Evolutionary conservation across 2,329 filamentous ascomycete species (phyloP).

Genomic region (Aspergillus persii): DNA sequence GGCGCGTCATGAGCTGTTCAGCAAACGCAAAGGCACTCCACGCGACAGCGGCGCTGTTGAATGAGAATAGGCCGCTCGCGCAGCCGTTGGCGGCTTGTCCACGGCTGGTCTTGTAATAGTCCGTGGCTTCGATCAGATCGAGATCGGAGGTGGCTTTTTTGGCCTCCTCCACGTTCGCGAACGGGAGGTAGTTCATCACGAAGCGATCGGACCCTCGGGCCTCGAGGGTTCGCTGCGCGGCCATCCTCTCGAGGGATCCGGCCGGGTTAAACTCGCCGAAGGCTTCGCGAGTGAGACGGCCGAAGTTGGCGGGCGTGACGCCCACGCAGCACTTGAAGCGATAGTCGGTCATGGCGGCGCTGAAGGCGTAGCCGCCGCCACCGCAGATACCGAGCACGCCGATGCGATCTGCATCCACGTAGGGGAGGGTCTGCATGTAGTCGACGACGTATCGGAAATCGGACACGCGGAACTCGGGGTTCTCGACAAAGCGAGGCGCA

Average conservation of each 20-base stretch:
- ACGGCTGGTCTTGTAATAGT: constrained; percentile 16
- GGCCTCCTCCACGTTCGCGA: constrained; percentile 11
- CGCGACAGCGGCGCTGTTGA: constrained; percentile 14
- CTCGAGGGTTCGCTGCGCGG: constrained; percentile 16
- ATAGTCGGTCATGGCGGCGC: constrained; percentile 21
- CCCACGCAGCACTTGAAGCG: constrained; percentile 19
- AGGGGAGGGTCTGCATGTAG: constrained; percentile 20
- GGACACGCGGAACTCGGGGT: constrained; percentile 23
- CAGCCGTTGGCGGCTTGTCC: constrained; percentile 9
- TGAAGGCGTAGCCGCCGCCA: constrained; percentile 21
- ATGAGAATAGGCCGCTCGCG: constrained; percentile 16
- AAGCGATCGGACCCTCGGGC: constrained; percentile 16
- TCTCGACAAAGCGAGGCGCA: constrained; percentile 20
- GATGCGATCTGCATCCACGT: constrained; percentile 21
- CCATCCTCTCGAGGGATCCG: constrained; percentile 16
- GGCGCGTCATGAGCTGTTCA: constrained; percentile 17
- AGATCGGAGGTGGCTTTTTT: constrained; percentile 14
- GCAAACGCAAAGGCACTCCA: constrained; percentile 17
- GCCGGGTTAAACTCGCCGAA: constrained; percentile 11
- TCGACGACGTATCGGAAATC: constrained; percentile 23
- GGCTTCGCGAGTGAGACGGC: constrained; percentile 15
- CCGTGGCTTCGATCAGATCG: constrained; percentile 12
- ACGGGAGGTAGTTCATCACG: constrained; percentile 14
- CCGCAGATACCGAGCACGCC: constrained; percentile 25
- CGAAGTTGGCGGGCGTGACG: constrained; percentile 18